These are phyloP conservation scores for Diplodia intermedia DNA, from an alignment of 2,329 filamentous ascomycete species.

Conservation along the genomic window DNA sequence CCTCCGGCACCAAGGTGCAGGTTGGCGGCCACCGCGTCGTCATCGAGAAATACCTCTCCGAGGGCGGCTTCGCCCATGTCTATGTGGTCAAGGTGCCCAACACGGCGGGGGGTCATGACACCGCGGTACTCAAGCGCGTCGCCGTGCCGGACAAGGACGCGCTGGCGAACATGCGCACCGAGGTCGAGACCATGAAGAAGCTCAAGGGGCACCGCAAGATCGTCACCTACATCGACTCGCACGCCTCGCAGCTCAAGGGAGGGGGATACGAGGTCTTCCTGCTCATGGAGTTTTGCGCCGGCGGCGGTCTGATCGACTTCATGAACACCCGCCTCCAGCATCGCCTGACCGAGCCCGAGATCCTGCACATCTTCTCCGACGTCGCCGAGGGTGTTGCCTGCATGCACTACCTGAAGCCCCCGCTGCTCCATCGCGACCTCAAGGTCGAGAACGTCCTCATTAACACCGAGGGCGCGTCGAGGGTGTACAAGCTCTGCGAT, in stretches of 20 bases:
- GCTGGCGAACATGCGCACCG: slow-evolving; percentile 92
- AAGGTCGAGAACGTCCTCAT: slow-evolving; percentile 99
- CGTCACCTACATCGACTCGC: slow-evolving; percentile 97
- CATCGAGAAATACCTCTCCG: slow-evolving; percentile 96
- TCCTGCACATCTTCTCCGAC: slow-evolving; percentile 94
- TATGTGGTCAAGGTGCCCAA: slow-evolving; percentile 87
- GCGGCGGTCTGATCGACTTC: slow-evolving; percentile 96
- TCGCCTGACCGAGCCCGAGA: slow-evolving; percentile 94
- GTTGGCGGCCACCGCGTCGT: slow-evolving; percentile 90
- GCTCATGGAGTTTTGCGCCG: slow-evolving; percentile 96
- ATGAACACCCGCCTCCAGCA: slow-evolving; percentile 99
- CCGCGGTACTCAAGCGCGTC: slow-evolving; percentile 90
- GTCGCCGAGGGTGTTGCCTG: slow-evolving; percentile 95
- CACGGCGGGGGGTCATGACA: slow-evolving; percentile 75
- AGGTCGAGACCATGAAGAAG: slow-evolving; percentile 99
- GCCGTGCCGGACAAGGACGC: slow-evolving; percentile 96
- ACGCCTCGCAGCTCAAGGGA: slow-evolving; percentile 89
- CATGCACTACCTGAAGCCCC: slow-evolving; percentile 98
- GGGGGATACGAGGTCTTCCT: slow-evolving; percentile 98
- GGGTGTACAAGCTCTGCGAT: slow-evolving; percentile 94
- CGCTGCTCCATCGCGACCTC: slow-evolving; percentile 88
- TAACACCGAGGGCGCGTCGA: slow-evolving; percentile 68
- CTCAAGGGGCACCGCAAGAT: slow-evolving; percentile 95
- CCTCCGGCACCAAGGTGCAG: slow-evolving; percentile 94
- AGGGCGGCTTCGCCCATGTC: slow-evolving; percentile 97